These are phyloP conservation scores for Pythium rhizo-oryzae DNA, from an alignment of 352 stramenopile species.

Conservation along the genomic window DNA sequence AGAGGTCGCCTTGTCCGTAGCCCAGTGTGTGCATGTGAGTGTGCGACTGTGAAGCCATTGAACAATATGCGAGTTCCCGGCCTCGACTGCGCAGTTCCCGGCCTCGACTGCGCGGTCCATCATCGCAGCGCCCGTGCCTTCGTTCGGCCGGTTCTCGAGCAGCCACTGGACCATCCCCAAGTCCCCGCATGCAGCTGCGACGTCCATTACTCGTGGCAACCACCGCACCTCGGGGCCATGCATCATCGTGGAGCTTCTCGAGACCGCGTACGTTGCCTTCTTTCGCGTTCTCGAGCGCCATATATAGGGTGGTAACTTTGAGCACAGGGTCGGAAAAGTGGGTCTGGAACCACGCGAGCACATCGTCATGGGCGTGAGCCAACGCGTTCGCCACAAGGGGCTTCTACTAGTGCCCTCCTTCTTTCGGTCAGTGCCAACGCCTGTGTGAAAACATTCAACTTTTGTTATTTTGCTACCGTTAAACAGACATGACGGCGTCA, in stretches of 20 bases:
- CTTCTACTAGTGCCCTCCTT: too few species aligned
- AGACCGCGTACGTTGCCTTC: slow-evolving; percentile 6
- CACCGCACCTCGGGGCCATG: slow-evolving; percentile 13
- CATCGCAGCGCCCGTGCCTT: slow-evolving; percentile 7
- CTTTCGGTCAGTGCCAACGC: too few species aligned
- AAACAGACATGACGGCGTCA: too few species aligned
- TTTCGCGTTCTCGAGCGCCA: slow-evolving; percentile 12
- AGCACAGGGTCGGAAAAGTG: background rate
- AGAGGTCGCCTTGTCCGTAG: slow-evolving; percentile 80
- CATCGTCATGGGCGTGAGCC: slow-evolving; percentile 4
- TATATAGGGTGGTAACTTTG: slow-evolving; percentile 7
- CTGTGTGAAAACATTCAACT: too few species aligned
- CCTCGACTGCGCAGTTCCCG: too few species aligned
- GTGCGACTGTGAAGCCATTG: slow-evolving; percentile 3
- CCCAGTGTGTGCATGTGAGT: slow-evolving; percentile 7
- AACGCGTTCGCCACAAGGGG: slow-evolving; percentile 4
- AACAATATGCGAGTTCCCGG: slow-evolving; percentile 4
- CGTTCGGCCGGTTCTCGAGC: background rate
- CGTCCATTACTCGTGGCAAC: slow-evolving; percentile 13
- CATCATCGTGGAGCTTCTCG: slow-evolving; percentile 8
- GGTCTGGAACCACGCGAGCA: slow-evolving; percentile 7
- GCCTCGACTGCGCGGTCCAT: slow-evolving; percentile 13
- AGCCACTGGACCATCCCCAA: slow-evolving; percentile 21
- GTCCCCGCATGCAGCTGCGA: slow-evolving; percentile 7
- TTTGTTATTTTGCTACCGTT: too few species aligned